A percentile compares a stretch with the other conserved stretches of the same genome.
These are phyloP conservation scores for Aspergillus bridgeri DNA, from an alignment of 495 filamentous ascomycete species.

Conservation along the genomic window DNA sequence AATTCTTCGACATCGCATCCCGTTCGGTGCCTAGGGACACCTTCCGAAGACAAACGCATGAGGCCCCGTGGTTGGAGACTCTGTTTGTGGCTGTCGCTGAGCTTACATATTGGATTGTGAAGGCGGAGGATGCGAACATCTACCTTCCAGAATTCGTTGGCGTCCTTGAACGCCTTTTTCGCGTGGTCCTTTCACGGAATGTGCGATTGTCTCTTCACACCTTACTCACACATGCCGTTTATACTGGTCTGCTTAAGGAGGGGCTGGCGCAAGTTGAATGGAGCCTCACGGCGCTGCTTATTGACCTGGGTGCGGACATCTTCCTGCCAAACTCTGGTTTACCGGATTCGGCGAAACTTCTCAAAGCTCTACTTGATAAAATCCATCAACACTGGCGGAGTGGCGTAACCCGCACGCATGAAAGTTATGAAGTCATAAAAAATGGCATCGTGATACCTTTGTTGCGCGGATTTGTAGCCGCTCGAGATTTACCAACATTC, in stretches of 20 bases:
- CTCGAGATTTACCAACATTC: slow-evolving; percentile 65
- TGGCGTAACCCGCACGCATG: slow-evolving; percentile 6
- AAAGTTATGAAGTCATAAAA: slow-evolving; percentile 33
- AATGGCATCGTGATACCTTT: slow-evolving; percentile 52
- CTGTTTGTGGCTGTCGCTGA: slow-evolving; percentile 57
- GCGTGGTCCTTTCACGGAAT: slow-evolving; percentile 38
- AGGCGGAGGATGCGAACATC: slow-evolving; percentile 27
- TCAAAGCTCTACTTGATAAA: slow-evolving; percentile 42
- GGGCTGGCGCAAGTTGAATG: slow-evolving; percentile 50
- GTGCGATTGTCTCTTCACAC: slow-evolving; percentile 44
- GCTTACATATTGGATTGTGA: slow-evolving; percentile 40
- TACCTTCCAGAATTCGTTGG: slow-evolving; percentile 34
- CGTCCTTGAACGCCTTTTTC: slow-evolving; percentile 40
- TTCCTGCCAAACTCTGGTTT: slow-evolving; percentile 57
- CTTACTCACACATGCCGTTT: slow-evolving; percentile 40
- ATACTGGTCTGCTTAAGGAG: slow-evolving; percentile 42
- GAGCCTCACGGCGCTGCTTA: slow-evolving; percentile 56
- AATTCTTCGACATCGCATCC: slow-evolving; percentile 57
- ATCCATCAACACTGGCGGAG: slow-evolving; percentile 37
- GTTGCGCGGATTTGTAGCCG: slow-evolving; percentile 58
- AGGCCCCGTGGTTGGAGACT: slow-evolving; percentile 63
- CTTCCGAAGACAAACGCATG: slow-evolving; percentile 52
- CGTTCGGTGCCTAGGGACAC: slow-evolving; percentile 50
- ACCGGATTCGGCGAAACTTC: slow-evolving; percentile 35
- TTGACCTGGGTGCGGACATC: slow-evolving; percentile 65